These are phyloP conservation scores for Eutrema japonicum DNA, from an alignment of 345 rosid genomes.

Conservation along the genomic window DNA sequence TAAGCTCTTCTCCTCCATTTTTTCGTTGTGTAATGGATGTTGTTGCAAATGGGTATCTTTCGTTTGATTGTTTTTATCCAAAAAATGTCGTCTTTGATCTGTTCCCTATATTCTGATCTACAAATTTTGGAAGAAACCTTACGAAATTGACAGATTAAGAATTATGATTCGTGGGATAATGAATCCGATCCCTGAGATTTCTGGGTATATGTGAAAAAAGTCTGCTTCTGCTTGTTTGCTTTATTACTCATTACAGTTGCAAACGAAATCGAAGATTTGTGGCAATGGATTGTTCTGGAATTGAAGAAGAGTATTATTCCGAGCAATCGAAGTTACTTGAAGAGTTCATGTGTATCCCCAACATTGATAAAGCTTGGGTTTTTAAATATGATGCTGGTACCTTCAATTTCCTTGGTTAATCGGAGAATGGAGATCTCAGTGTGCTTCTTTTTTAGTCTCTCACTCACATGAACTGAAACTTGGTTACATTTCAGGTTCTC, in stretches of 20 bases:
- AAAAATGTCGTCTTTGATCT: not conserved
- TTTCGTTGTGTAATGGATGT: too few relatives aligned
- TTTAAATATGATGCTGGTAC: constrained; percentile 54
- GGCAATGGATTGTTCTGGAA: constrained; percentile 49
- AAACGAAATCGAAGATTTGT: constrained; percentile 25
- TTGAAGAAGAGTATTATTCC: constrained; percentile 37
- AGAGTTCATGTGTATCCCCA: constrained; percentile 57
- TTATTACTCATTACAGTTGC: constrained; percentile 29
- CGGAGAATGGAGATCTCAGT: too few relatives aligned
- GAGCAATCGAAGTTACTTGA: constrained; percentile 62
- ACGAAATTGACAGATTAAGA: not conserved
- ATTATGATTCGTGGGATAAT: not conserved
- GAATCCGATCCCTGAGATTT: not conserved
- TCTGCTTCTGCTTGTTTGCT: too few relatives aligned
- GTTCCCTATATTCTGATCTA: not conserved
- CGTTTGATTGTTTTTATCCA: not conserved
- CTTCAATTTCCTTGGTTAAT: not conserved
- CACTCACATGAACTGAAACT: not conserved
- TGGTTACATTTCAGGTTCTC: constrained; percentile 37
- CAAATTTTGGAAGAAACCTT: not conserved
- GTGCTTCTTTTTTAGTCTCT: not conserved
- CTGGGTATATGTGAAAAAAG: too few relatives aligned
- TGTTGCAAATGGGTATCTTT: too few relatives aligned
- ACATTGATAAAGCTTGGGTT: constrained; percentile 69
- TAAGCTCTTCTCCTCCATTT: not conserved